Conservation (phyloP, 2,329 filamentous ascomycete species). For the Calycina herbarum region DNA sequence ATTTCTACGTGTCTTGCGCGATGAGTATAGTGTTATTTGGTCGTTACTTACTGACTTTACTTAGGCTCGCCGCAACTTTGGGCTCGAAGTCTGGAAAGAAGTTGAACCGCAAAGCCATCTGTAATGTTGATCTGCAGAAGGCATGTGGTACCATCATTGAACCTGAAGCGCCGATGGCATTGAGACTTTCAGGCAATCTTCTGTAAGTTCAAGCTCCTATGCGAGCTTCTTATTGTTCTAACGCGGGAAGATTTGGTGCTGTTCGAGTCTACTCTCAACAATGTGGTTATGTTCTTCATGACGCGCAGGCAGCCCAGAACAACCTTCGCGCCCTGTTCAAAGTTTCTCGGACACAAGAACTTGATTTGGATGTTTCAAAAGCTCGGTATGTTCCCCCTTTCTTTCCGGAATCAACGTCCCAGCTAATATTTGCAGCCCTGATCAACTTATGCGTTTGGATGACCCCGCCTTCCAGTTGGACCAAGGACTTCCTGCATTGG, state of each 20-base stretch:
- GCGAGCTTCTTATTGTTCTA: constrained; percentile 15
- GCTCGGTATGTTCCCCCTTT: constrained; percentile 56
- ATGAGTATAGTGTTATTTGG: not conserved
- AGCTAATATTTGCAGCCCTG: constrained; percentile 52
- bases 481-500: constrained; percentile 58
- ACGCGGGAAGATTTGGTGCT: constrained; percentile 65
- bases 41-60: not conserved
- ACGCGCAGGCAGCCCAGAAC: constrained; percentile 73
- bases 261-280: constrained; percentile 85
- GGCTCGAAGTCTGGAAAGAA: constrained; percentile 73
- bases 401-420: not conserved
- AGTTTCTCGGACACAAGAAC: constrained; percentile 54
- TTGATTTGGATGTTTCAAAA: constrained; percentile 71
- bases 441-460: constrained; percentile 75
- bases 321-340: constrained; percentile 70
- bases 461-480: constrained; percentile 79
- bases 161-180: constrained; percentile 81
- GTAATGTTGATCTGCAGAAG: constrained; percentile 81
- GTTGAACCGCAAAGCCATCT: constrained; percentile 81
- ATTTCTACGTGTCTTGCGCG: not conserved
- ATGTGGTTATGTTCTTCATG: constrained; percentile 79
- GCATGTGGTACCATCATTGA: constrained; percentile 87
- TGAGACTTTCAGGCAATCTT: constrained; percentile 86
- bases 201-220: constrained; percentile 53
- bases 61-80: constrained; percentile 87